Base-by-base conservation (phyloP, 148 eudicot genomes). In the Beta vulgaris region DNA sequence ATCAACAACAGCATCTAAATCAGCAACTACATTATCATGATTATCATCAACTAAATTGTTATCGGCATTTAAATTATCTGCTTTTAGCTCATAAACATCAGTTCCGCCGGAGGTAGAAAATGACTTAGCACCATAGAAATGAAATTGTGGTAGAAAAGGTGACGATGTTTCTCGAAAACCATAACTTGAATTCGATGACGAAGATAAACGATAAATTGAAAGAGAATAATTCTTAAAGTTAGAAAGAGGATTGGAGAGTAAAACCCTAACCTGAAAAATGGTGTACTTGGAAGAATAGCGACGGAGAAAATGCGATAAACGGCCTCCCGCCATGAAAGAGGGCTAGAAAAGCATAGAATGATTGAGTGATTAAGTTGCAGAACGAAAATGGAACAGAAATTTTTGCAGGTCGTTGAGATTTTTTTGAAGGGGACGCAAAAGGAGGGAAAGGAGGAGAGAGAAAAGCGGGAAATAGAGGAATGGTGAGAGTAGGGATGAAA, bases 251-350 rank as follows among this genome's bases (percentile, higher is more conserved):
- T 80, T 71, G 21, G 26, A 75, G n/a, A 69, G 21, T 2, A 63
- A 21, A 80, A 54, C 79, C 82, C 79, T 70, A 70, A 80, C 72
- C 76, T 80, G 79, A 18, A 76, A 63, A 80, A 70, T 4, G 46
- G 57, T 62, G 35, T 32, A 72, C 53, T 63, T 75, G 7, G 75
- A 74, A 0, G 74, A 74, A 61, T 54, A 69, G 18, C 71, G 78
- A 32, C 75, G 82, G 29, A 80, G 72, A 35, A 70, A 35, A 43
- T 70, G 54, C 67, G 79, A 16, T 5, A 80, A 70, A 40, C 51
- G 71, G 32, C 53, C 23, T 23, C 51, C 66, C 46, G 68, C 82
- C 82, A 80, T 80, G 43, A 54, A 67, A 67, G 25, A 21, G 18
- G 5, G 28, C 31, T 35, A 73, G 32, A 55, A 46, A 3, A 40